A percentile compares a stretch with the other conserved stretches of the same genome.
phyloP scores from a whole-genome alignment of 768 basidiomycete species.

The Leccinum ochraceum region DNA sequence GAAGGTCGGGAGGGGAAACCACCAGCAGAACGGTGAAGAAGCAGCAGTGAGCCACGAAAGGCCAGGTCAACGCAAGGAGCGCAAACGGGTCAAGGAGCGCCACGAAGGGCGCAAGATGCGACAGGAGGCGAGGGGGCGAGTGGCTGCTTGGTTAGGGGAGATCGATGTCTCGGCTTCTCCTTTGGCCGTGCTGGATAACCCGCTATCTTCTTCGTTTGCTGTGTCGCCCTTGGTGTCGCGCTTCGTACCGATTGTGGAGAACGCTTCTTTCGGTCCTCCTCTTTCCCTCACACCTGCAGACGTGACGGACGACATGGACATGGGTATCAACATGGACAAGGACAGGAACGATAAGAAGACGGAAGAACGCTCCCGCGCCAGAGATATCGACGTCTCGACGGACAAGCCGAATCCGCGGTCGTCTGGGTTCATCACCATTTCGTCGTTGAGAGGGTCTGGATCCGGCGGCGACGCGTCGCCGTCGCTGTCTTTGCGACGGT shows the following conservation, averaged over 20 bases:
- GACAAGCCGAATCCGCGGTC: constrained; percentile 66
- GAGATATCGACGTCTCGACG: neutral
- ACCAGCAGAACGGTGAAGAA: constrained; percentile 25
- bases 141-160: constrained; percentile 76
- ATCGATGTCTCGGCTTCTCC: constrained; percentile 60
- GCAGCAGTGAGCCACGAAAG: constrained; percentile 17
- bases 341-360: neutral
- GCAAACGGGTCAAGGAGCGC: constrained; percentile 32
- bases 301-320: constrained; percentile 5
- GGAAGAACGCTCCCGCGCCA: constrained; percentile 7
- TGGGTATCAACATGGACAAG: neutral
- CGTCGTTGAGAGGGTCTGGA: constrained; percentile 42
- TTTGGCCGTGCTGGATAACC: constrained; percentile 31
- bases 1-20: constrained; percentile 26
- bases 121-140: constrained; percentile 62
- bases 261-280: constrained; percentile 20
- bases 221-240: constrained; percentile 31
- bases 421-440: constrained; percentile 72
- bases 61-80: constrained; percentile 25
- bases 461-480: constrained; percentile 9
- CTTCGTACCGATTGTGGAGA: constrained; percentile 29
- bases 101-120: constrained; percentile 40
- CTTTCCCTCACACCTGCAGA: constrained; percentile 8
- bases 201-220: constrained; percentile 28
- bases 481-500: constrained; percentile 19